phyloP scores from a whole-genome alignment of 108 stramenopile species.

The Licmophora abbreviata region DNA sequence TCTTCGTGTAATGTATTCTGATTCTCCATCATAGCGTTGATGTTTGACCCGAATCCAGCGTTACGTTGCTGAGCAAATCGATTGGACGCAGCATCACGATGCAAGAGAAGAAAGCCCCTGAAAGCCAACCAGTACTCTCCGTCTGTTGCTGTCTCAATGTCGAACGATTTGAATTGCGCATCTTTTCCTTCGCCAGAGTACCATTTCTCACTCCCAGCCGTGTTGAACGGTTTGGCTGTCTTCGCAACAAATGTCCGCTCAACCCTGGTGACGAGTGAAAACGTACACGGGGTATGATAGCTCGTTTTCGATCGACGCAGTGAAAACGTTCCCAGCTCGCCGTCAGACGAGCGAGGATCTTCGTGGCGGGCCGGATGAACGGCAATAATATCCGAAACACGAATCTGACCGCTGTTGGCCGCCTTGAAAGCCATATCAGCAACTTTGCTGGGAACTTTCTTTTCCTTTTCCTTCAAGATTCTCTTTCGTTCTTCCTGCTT shows the following conservation, averaged over 20 bases:
- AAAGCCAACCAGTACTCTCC: conserved; percentile 89
- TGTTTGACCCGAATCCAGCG: conserved; percentile 63
- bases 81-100: conserved; percentile 71
- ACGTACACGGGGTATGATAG: conserved; percentile 47
- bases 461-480: conserved; percentile 22
- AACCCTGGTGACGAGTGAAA: conserved; percentile 48
- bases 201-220: conserved; percentile 52
- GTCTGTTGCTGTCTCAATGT: conserved; percentile 82
- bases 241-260: conserved; percentile 23
- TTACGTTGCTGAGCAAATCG: conserved; percentile 67
- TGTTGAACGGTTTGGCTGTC: conserved; percentile 21
- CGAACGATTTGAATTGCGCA: conserved; percentile 47
- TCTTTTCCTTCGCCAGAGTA: conserved; percentile 52
- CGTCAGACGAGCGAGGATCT: conserved; percentile 54
- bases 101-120: conserved; percentile 74
- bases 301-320: conserved; percentile 60
- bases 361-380: conserved; percentile 73
- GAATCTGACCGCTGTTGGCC: conserved; percentile 38
- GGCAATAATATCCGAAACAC: conserved; percentile 59
- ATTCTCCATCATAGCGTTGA: conserved; percentile 1
- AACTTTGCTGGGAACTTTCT: conserved; percentile 30
- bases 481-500: too few species aligned
- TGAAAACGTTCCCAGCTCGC: conserved; percentile 55
- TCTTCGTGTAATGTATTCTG: conserved; percentile 18
- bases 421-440: conserved; percentile 30